Conservation (phyloP, 2,329 filamentous ascomycete genomes). For the Bipolaris bicolor region DNA sequence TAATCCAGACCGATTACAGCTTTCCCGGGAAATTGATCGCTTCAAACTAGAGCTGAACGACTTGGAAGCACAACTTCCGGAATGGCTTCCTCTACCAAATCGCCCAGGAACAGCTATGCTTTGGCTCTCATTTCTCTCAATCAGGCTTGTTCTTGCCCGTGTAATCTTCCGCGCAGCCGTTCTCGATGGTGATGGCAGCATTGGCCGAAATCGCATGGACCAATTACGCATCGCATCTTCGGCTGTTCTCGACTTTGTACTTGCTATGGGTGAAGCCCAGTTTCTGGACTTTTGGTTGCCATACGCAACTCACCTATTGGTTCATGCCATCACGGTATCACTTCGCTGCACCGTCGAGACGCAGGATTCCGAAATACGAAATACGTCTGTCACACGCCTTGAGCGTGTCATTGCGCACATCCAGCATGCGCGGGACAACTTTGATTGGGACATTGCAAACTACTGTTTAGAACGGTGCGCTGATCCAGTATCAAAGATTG, state of each 20-base stretch:
- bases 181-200: constrained; percentile 29
- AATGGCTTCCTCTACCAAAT: constrained; percentile 39
- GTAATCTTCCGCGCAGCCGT: constrained; percentile 43
- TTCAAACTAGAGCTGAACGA: constrained; percentile 44
- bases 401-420: constrained; percentile 57
- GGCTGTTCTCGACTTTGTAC: constrained; percentile 58
- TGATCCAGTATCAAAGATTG: constrained; percentile 47
- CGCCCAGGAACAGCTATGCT: constrained; percentile 46
- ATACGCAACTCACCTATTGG: constrained; percentile 59
- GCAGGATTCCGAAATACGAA: constrained; percentile 53
- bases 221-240: constrained; percentile 58
- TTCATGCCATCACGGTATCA: constrained; percentile 60
- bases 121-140: constrained; percentile 50
- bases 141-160: constrained; percentile 49
- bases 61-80: constrained; percentile 44
- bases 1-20: constrained; percentile 34
- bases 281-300: constrained; percentile 61
- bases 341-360: constrained; percentile 61
- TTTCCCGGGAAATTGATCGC: constrained; percentile 37
- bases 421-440: constrained; percentile 55
- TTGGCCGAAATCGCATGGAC: constrained; percentile 45
- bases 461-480: constrained; percentile 58
- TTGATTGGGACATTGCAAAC: constrained; percentile 62
- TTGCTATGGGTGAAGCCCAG: constrained; percentile 54
- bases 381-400: constrained; percentile 55